Conservation (phyloP, 306 rosid species). For the Begonia fuchsioides region DNA sequence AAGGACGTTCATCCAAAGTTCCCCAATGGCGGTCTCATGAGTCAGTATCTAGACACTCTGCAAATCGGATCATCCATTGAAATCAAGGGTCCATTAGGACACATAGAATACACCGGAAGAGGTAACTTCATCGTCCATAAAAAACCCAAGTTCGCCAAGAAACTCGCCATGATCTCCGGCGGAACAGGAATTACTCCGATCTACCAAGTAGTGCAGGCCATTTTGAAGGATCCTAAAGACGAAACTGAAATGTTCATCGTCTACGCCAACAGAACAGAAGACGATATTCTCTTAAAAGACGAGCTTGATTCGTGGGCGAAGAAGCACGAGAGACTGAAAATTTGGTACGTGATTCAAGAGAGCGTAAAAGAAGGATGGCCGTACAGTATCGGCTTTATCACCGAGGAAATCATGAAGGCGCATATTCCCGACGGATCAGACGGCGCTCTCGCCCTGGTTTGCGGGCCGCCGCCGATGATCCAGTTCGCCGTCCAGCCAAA, state of each 20-base stretch:
- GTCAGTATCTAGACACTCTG: slow-evolving; percentile 46
- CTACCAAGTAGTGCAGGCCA: slow-evolving; percentile 60
- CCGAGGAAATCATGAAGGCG: slow-evolving; percentile 40
- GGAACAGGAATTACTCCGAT: slow-evolving; percentile 89
- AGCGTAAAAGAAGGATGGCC: slow-evolving; percentile 42
- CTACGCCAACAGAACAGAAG: slow-evolving; percentile 63
- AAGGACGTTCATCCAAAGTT: slow-evolving; percentile 53
- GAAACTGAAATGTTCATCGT: slow-evolving; percentile 59
- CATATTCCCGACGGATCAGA: slow-evolving; percentile 41
- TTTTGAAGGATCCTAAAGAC: slow-evolving; percentile 58
- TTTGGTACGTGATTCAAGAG: slow-evolving; percentile 69
- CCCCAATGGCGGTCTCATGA: slow-evolving; percentile 67
- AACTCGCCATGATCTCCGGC: slow-evolving; percentile 62
- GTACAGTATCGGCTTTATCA: slow-evolving; percentile 52
- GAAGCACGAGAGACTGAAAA: slow-evolving; percentile 34
- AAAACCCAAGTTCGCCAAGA: slow-evolving; percentile 33
- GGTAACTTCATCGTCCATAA: slow-evolving; percentile 51
- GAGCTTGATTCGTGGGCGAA: slow-evolving; percentile 61
- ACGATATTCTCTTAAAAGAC: slow-evolving; percentile 55
- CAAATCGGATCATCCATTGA: slow-evolving; percentile 29
- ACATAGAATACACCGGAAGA: slow-evolving; percentile 53
- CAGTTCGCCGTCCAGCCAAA: slow-evolving; percentile 52
- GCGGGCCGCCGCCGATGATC: slow-evolving; percentile 89
- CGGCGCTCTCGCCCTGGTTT: slow-evolving; percentile 46
- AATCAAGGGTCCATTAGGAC: slow-evolving; percentile 83